Base-by-base conservation (phyloP, 139 green algal genomes). In the Closterium sp. region DNA sequence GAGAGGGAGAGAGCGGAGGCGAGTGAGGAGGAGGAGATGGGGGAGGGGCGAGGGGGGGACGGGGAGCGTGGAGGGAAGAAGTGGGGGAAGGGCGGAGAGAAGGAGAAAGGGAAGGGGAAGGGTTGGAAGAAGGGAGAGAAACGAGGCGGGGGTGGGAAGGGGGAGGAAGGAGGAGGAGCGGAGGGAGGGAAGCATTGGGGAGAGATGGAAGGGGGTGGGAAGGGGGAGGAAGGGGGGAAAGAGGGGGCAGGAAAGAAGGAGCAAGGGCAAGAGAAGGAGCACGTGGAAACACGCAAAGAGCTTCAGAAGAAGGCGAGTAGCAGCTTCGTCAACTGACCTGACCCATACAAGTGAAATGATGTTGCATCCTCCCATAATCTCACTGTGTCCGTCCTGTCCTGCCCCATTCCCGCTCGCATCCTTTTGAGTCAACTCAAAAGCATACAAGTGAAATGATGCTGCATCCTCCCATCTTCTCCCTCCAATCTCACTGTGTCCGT, bases 11-110 rank as follows among this genome's bases (percentile, higher is more conserved):
- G 62, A 5, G 62, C 92, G 21, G 89, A 92, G 62, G 90, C 87
- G 22, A 91, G 90, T 13, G 89, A 92, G 87, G 89, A 32, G 17
- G 22, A 86, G 2, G 91, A 9, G 32, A 86, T 84, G 91, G 88
- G 70, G 10, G 94, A 93, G 90, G 90, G 94, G 87, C 88, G n/a
- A 24, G 91, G 93, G 84, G 91, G 70, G n/a, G 88, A 28, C 1
- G 87, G 4, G 30, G 85, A 91, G 50, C n/a, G 85, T 34, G 31
- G 86, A 31, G 86, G 89, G 32, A 29, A 31, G n/a, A 32, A n/a
- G 29, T 87, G 29, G 45, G 45, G 29, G n/a, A 89, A 92, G 89
- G 73, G 22, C 24, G 89, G n/a, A 13, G 34, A 89, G 89, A 27
- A 31, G 89, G 70, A 28, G 70, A 29, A 38, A 73, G 30, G 31